Evolutionary conservation across 257 asterid genomes (phyloP).

Genomic region (Lycium barbarum): DNA sequence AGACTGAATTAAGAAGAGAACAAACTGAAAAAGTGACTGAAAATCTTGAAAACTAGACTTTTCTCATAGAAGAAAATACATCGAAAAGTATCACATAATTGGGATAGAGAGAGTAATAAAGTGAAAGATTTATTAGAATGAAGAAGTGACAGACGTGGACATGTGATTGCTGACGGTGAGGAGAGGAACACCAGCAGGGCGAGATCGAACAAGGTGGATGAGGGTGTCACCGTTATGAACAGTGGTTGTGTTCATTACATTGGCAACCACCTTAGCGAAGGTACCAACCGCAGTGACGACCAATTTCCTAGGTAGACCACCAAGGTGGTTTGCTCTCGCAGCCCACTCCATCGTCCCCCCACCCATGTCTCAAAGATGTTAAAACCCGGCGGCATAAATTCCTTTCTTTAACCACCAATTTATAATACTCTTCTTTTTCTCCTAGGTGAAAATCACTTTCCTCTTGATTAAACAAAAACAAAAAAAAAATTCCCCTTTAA

Average conservation of each 20-base stretch:
- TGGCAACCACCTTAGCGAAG: slow-evolving; percentile 79
- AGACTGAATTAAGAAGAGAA: slow-evolving; percentile 5
- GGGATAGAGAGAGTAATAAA: too few species aligned
- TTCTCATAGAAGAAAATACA: too few species aligned
- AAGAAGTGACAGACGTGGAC: slow-evolving; percentile 87
- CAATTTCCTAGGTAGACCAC: slow-evolving; percentile 88
- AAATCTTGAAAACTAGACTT: too few species aligned
- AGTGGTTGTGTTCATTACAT: slow-evolving; percentile 75
- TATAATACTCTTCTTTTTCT: neutral
- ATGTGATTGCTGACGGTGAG: slow-evolving; percentile 96
- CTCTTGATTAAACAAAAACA: too few species aligned
- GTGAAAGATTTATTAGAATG: neutral
- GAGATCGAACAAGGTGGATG: slow-evolving; percentile 74
- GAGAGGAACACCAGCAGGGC: slow-evolving; percentile 91
- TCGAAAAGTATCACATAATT: too few species aligned
- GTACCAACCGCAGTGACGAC: slow-evolving; percentile 75
- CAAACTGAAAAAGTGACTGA: neutral
- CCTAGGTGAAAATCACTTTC: neutral
- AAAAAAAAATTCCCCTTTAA: too few species aligned
- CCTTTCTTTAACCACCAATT: neutral
- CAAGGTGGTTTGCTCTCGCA: slow-evolving; percentile 71
- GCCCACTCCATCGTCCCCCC: slow-evolving; percentile 93
- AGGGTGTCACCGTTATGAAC: slow-evolving; percentile 84
- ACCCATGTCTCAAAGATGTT: slow-evolving; percentile 34
- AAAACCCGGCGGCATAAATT: neutral